Evolutionary conservation across 2,329 filamentous ascomycete genomes (phyloP).

Genomic region (Leptographium wingfieldii): DNA sequence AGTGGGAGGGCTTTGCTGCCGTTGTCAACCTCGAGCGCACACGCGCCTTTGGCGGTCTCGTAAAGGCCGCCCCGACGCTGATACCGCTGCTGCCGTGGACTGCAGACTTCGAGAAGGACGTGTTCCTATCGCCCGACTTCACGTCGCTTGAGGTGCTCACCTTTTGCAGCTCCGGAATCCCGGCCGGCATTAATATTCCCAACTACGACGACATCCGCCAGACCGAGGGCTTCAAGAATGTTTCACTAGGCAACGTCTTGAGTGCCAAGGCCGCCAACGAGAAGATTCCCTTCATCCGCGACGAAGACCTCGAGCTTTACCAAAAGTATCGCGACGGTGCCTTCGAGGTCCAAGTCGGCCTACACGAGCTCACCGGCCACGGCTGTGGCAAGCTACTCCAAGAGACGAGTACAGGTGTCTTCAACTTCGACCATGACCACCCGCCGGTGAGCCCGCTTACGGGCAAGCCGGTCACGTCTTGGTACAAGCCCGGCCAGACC

Average conservation of each 20-base stretch:
- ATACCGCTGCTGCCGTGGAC: slow-evolving; percentile 87
- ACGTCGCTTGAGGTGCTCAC: slow-evolving; percentile 86
- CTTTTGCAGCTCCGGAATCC: slow-evolving; percentile 58
- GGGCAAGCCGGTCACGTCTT: slow-evolving; percentile 64
- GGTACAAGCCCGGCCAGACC: slow-evolving; percentile 91
- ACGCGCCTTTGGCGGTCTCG: slow-evolving; percentile 72
- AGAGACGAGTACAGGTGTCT: slow-evolving; percentile 68
- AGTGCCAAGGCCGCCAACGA: slow-evolving; percentile 86
- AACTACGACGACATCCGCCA: slow-evolving; percentile 72
- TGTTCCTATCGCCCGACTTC: slow-evolving; percentile 90
- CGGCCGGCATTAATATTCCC: slow-evolving; percentile 55
- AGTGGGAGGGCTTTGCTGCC: slow-evolving; percentile 78
- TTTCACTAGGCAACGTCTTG: slow-evolving; percentile 85
- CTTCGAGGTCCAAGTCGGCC: slow-evolving; percentile 91
- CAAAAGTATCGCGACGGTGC: slow-evolving; percentile 72
- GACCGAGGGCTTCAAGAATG: slow-evolving; percentile 81
- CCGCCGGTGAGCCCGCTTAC: slow-evolving; percentile 73
- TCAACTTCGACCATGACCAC: slow-evolving; percentile 77
- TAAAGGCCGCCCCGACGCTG: slow-evolving; percentile 65
- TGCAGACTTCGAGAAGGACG: slow-evolving; percentile 87
- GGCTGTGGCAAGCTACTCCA: slow-evolving; percentile 90
- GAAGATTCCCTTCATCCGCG: slow-evolving; percentile 78
- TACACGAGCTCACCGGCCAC: slow-evolving; percentile 79
- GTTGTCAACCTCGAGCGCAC: slow-evolving; percentile 86
- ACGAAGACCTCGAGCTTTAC: slow-evolving; percentile 65